Percentiles rank a stretch among this genome's conserved stretches.
Evolutionary conservation across 2,329 filamentous ascomycete genomes (phyloP).

Genomic region (Venturia aucupariae): DNA sequence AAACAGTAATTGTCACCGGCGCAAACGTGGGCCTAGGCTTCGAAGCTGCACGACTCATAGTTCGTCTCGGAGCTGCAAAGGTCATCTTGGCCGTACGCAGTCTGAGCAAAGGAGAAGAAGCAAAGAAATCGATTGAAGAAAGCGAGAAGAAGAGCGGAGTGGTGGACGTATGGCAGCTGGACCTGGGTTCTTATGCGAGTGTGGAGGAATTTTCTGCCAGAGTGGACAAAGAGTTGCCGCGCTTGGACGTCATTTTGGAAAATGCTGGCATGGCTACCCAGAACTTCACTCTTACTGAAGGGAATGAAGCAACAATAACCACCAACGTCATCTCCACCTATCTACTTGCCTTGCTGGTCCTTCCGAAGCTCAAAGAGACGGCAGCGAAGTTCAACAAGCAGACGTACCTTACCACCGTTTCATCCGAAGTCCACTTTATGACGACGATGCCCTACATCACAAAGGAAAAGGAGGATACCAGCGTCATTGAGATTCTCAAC

Average conservation of each 20-base stretch:
- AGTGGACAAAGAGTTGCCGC: constrained; percentile 21
- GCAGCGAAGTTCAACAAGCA: constrained; percentile 6
- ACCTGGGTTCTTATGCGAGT: constrained; percentile 32
- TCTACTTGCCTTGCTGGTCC: constrained; percentile 13
- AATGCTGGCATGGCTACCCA: constrained; percentile 27
- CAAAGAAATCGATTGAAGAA: constrained; percentile 31
- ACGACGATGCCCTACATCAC: constrained; percentile 14
- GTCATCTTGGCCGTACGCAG: constrained; percentile 40
- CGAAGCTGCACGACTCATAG: constrained; percentile 37
- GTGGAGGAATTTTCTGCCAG: constrained; percentile 29
- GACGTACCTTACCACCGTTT: constrained; percentile 16
- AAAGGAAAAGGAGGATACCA: background rate
- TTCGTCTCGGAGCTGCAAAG: constrained; percentile 30
- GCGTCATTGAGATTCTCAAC: constrained; percentile 19
- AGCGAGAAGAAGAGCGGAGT: constrained; percentile 22
- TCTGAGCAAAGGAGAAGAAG: constrained; percentile 36
- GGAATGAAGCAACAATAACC: constrained; percentile 10
- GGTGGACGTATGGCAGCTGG: constrained; percentile 39
- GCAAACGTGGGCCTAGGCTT: constrained; percentile 39
- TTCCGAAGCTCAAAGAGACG: constrained; percentile 15
- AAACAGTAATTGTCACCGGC: constrained; percentile 40
- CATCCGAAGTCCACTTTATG: constrained; percentile 16
- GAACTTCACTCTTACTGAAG: constrained; percentile 9
- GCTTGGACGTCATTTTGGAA: constrained; percentile 30
- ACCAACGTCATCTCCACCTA: constrained; percentile 15